Percentiles rank a stretch among this genome's conserved stretches.
Conservation (phyloP, 331 rosid species). For the Pyrus hybrid region DNA sequence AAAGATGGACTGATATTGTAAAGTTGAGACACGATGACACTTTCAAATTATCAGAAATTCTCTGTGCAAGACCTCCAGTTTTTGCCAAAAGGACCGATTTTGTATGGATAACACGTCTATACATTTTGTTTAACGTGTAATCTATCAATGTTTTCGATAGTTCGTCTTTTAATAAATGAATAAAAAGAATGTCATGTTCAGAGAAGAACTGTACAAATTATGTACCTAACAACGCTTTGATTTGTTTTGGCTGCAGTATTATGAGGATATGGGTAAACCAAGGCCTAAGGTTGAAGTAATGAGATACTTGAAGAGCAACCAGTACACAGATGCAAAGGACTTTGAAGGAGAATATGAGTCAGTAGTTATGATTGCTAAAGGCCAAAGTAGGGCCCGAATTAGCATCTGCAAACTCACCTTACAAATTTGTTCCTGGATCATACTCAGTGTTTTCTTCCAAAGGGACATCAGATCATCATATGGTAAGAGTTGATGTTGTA, state of each 20-base stretch:
- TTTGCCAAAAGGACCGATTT: neutral
- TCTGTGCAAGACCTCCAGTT: neutral
- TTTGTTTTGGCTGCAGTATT: conserved; percentile 45
- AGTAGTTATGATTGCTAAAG: conserved; percentile 95
- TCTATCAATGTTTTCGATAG: neutral
- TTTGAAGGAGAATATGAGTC: conserved; percentile 92
- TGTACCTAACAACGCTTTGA: neutral
- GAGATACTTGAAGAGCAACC: conserved; percentile 63
- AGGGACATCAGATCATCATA: conserved; percentile 98
- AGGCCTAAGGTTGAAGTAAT: conserved; percentile 84
- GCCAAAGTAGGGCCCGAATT: conserved; percentile 63
- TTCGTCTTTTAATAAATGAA: too few species aligned
- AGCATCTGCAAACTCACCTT: conserved; percentile 59
- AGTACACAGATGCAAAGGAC: conserved; percentile 76
- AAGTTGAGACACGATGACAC: conserved; percentile 35
- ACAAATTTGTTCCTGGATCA: conserved; percentile 78
- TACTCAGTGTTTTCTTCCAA: conserved; percentile 83
- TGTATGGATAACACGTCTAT: neutral
- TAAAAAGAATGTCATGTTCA: neutral
- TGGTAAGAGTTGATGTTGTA: conserved; percentile 72
- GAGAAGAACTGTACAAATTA: neutral
- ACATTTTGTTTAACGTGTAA: neutral
- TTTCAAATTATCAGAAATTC: too few species aligned
- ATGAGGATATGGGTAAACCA: conserved; percentile 92
- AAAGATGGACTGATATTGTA: conserved; percentile 94